Conservation (phyloP, 768 basidiomycete species). For the Strobilomyces confusus region DNA sequence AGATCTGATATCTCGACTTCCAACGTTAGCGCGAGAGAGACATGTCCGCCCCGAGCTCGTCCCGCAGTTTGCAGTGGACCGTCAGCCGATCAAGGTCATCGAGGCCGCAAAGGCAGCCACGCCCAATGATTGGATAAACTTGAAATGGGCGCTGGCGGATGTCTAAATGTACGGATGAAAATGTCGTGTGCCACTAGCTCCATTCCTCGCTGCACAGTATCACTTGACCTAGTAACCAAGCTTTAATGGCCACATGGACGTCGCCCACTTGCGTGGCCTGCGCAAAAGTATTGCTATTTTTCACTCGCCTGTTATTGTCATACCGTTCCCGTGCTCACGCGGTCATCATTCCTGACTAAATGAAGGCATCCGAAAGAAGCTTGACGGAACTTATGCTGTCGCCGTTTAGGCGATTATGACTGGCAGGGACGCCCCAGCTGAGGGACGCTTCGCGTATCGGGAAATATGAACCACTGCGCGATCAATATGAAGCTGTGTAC, state of each 20-base stretch:
- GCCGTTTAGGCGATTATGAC: conserved; percentile 25
- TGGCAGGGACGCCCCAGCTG: conserved; percentile 18
- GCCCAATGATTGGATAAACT: conserved; percentile 20
- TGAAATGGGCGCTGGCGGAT: conserved; percentile 6
- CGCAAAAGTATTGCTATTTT: conserved; percentile 21
- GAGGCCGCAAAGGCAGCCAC: conserved; percentile 6
- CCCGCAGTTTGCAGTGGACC: conserved; percentile 5
- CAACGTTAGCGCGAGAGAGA: conserved; percentile 14
- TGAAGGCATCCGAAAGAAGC: conserved; percentile 15
- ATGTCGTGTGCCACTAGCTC: background rate
- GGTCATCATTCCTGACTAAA: conserved; percentile 10
- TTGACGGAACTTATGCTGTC: conserved; percentile 20
- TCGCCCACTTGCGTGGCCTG: background rate
- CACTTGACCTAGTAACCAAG: background rate
- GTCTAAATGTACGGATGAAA: conserved; percentile 11
- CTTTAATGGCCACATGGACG: conserved; percentile 6
- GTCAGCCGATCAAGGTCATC: conserved; percentile 4
- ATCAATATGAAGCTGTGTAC: conserved; percentile 15
- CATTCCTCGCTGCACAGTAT: background rate
- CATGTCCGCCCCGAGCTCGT: conserved; percentile 20
- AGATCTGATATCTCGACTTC: conserved; percentile 7
- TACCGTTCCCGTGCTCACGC: background rate
- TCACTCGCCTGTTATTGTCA: conserved; percentile 19
- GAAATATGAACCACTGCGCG: conserved; percentile 19
- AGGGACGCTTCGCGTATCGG: conserved; percentile 21